phyloP scores from a whole-genome alignment of 2,329 filamentous ascomycete species.

The Thelonectria blattea region DNA sequence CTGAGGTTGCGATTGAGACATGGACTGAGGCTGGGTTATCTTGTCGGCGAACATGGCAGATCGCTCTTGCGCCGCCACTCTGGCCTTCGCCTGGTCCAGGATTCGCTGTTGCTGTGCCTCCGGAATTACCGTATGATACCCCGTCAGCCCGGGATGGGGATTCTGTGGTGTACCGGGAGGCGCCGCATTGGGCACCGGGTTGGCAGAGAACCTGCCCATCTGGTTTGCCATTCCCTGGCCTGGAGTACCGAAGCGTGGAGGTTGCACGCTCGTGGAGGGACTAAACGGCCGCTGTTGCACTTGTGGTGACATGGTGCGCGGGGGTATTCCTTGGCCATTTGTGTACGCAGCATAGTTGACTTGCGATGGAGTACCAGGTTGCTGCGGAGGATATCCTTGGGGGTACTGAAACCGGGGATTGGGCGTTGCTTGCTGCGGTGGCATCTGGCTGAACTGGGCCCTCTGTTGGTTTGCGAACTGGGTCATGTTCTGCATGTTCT shows the following conservation, averaged over 20 bases:
- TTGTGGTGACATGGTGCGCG: conserved; percentile 54
- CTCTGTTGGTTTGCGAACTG: conserved; percentile 56
- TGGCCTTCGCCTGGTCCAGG: conserved; percentile 57
- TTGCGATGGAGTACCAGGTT: conserved; percentile 46
- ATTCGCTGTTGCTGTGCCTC: conserved; percentile 58
- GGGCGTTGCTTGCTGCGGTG: conserved; percentile 49
- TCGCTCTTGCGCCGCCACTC: conserved; percentile 53
- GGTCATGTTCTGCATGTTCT: conserved; percentile 47
- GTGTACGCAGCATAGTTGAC: conserved; percentile 46
- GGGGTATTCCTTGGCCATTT: conserved; percentile 52
- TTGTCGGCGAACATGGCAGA: conserved; percentile 50
- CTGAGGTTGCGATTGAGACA: conserved; percentile 45
- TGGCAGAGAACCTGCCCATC: conserved; percentile 45
- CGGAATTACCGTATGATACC: conserved; percentile 57
- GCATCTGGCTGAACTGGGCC: conserved; percentile 50
- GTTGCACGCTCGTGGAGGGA: conserved; percentile 47
- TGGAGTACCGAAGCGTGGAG: conserved; percentile 43
- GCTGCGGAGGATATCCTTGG: conserved; percentile 47
- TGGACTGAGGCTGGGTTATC: conserved; percentile 38
- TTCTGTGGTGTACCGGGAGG: conserved; percentile 34
- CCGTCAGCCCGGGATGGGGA: conserved; percentile 49
- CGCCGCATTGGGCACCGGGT: conserved; percentile 28
- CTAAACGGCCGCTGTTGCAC: conserved; percentile 48
- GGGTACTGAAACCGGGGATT: conserved; percentile 52
- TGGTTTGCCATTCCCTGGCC: conserved; percentile 39